phyloP scores from a whole-genome alignment of 371 early-diverging fungal species.

The Mortierella sp. region DNA sequence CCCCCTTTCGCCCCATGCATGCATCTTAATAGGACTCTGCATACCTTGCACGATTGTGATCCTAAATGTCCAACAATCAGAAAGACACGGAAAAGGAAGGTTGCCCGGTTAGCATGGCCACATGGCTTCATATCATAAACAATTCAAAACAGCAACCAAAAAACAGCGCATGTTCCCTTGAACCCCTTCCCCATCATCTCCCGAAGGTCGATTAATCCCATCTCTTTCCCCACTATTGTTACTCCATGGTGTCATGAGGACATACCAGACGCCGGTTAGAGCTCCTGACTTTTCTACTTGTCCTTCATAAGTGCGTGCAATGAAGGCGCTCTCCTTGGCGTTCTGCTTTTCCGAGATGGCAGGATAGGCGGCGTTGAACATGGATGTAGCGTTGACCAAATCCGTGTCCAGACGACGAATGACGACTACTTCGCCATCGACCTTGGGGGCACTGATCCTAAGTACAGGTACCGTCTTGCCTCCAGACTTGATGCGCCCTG shows the following conservation, averaged over 20 bases:
- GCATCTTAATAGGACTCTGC: not conserved
- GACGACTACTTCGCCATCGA: conserved; percentile 50
- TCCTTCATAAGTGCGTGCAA: conserved; percentile 38
- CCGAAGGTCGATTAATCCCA: not conserved
- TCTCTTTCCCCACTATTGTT: too few relatives aligned
- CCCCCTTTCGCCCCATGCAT: not conserved
- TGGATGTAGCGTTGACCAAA: conserved; percentile 48
- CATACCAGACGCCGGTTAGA: conserved; percentile 47
- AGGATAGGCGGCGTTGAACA: conserved; percentile 54
- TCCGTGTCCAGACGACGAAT: conserved; percentile 49
- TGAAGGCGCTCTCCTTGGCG: conserved; percentile 34
- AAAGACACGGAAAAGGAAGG: not conserved
- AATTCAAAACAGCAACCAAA: too few relatives aligned
- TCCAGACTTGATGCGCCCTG: conserved; percentile 44
- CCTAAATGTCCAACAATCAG: too few relatives aligned
- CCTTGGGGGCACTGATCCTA: conserved; percentile 51
- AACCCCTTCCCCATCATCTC: not conserved
- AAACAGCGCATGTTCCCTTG: not conserved
- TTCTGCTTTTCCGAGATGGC: conserved; percentile 53
- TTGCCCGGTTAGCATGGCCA: conserved; percentile 20
- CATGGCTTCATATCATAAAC: conserved; percentile 20
- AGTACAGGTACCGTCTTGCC: conserved; percentile 35
- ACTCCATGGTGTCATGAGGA: not conserved
- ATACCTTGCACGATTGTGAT: conserved; percentile 48
- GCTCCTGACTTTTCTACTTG: conserved; percentile 35